Evolutionary conservation across 139 green algal genomes (phyloP).

Genomic region (Chlamydomonas asymmetrica): DNA sequence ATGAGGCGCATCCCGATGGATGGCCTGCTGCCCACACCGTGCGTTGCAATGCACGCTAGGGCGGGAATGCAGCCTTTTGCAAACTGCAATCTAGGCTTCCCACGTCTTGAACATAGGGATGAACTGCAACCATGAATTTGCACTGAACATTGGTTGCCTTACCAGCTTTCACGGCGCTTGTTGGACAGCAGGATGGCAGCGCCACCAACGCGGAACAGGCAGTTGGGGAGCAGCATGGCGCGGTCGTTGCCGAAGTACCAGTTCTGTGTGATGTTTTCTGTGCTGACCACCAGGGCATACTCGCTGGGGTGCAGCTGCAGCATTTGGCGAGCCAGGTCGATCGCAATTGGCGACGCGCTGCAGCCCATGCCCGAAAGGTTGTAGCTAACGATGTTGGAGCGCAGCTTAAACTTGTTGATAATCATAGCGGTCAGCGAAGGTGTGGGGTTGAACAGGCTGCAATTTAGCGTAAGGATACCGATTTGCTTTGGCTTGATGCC

Average conservation of each 20-base stretch:
- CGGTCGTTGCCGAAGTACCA: constrained; percentile 89
- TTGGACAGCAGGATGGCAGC: constrained; percentile 95
- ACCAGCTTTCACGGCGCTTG: constrained; percentile 64
- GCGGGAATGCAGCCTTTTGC: too few relatives aligned
- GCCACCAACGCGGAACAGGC: constrained; percentile 93
- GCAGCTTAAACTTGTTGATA: constrained; percentile 95
- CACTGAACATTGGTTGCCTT: too few relatives aligned
- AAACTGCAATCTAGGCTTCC: too few relatives aligned
- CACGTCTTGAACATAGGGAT: too few relatives aligned
- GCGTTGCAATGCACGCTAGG: too few relatives aligned
- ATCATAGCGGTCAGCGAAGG: constrained; percentile 94
- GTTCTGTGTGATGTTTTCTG: constrained; percentile 97
- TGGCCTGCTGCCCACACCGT: too few relatives aligned
- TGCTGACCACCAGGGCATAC: constrained; percentile 87
- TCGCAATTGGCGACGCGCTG: constrained; percentile 49
- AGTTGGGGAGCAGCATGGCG: constrained; percentile 97
- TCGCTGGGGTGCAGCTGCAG: constrained; percentile 81
- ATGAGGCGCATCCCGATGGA: too few relatives aligned
- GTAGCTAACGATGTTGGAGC: constrained; percentile 88
- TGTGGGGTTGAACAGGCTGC: constrained; percentile 96
- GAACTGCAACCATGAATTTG: too few relatives aligned
- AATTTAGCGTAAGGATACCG: constrained; percentile 96
- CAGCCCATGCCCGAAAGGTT: constrained; percentile 95
- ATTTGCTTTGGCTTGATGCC: constrained; percentile 68
- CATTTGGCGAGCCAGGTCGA: constrained; percentile 90